Evolutionary conservation across 192 early-diverging fungal species (phyloP).

Genomic region (Entomortierella beljakovae): DNA sequence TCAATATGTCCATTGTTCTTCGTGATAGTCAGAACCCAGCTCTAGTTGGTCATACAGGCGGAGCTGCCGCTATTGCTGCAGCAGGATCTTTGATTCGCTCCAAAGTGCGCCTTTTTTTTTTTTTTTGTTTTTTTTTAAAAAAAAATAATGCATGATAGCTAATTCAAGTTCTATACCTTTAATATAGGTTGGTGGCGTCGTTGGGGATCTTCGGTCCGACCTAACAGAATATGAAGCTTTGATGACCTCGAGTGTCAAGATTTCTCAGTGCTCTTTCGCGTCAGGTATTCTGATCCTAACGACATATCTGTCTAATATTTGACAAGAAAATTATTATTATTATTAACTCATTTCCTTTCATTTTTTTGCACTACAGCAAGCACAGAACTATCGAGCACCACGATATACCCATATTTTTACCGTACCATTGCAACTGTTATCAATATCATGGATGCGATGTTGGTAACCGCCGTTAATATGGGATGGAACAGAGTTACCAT

Average conservation of each 20-base stretch:
- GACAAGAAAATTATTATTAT: not conserved
- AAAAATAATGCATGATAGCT: not conserved
- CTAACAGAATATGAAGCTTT: conserved; percentile 59
- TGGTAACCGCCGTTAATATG: conserved; percentile 32
- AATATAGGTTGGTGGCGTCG: conserved; percentile 53
- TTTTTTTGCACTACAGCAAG: conserved; percentile 11
- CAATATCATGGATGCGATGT: conserved; percentile 48
- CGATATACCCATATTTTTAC: conserved; percentile 55
- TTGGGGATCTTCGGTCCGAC: conserved; percentile 57
- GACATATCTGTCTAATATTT: not conserved
- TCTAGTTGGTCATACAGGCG: conserved; percentile 8
- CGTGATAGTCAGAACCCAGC: conserved; percentile 33
- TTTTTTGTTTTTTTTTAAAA: not conserved
- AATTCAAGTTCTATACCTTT: no score
- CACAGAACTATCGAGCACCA: conserved; percentile 46
- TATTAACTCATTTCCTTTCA: conserved; percentile 1
- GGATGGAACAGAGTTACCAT: conserved; percentile 56
- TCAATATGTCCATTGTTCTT: conserved; percentile 26
- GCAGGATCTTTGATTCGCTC: conserved; percentile 5
- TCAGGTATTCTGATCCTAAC: conserved; percentile 18
- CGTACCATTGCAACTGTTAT: conserved; percentile 58
- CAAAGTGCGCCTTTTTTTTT: not conserved
- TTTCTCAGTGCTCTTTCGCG: conserved; percentile 61
- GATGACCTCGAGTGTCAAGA: conserved; percentile 57
- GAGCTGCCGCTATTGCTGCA: conserved; percentile 28